phyloP scores from a whole-genome alignment of 768 basidiomycete genomes.

The Tephrocybe sp. region DNA sequence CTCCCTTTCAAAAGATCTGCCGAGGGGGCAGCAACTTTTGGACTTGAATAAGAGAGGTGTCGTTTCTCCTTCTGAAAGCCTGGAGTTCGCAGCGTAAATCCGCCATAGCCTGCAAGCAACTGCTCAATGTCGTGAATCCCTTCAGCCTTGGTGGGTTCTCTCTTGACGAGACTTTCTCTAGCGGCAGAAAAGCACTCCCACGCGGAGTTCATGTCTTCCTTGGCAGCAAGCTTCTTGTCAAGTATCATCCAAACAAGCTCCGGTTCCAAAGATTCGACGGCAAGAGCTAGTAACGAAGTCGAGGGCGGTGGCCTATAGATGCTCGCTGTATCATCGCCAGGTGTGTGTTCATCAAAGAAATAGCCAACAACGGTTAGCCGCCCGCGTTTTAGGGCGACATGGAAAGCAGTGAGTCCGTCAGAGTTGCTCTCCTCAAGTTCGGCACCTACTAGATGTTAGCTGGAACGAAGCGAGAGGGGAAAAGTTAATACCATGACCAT shows the following conservation, averaged over 20 bases:
- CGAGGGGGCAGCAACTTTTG: not conserved
- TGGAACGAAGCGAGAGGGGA: conserved; percentile 12
- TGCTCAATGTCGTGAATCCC: conserved; percentile 52
- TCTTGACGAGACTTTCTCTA: conserved; percentile 22
- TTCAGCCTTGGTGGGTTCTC: conserved; percentile 23
- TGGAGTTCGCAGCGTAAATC: conserved; percentile 40
- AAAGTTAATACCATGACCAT: conserved; percentile 59
- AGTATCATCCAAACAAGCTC: conserved; percentile 66
- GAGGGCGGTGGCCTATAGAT: conserved; percentile 48
- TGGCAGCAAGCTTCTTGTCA: conserved; percentile 51
- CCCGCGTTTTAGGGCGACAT: conserved; percentile 58
- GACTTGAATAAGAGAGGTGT: too few species aligned
- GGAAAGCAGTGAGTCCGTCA: conserved; percentile 60
- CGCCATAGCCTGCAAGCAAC: conserved; percentile 51
- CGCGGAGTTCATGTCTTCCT: conserved; percentile 47
- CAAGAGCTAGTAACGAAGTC: conserved; percentile 51
- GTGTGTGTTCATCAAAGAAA: conserved; percentile 63
- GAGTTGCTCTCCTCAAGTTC: conserved; percentile 71
- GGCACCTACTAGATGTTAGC: conserved; percentile 48
- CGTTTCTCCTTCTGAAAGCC: not conserved
- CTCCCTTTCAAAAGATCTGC: too few species aligned
- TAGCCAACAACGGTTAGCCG: conserved; percentile 52
- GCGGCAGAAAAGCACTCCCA: conserved; percentile 50
- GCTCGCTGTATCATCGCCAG: conserved; percentile 48
- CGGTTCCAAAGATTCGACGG: conserved; percentile 61